These are phyloP conservation scores for Leptographium flavum DNA, from an alignment of 2,329 filamentous ascomycete species.

Conservation along the genomic window DNA sequence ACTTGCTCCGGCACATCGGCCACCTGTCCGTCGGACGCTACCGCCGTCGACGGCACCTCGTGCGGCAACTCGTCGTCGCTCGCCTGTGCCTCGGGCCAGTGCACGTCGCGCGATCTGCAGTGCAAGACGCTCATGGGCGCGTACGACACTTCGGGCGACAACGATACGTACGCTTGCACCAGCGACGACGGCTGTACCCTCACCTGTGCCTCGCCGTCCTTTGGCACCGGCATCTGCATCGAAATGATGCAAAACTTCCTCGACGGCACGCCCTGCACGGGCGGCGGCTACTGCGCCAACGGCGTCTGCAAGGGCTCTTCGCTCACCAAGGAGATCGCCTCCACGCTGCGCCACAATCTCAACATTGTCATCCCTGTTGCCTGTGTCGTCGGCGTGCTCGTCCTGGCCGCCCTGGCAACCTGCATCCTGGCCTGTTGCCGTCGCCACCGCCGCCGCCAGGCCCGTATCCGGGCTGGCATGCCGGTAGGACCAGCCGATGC, in stretches of 20 bases:
- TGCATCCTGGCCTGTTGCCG: slow-evolving; percentile 49
- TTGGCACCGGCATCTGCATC: slow-evolving; percentile 53
- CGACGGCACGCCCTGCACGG: slow-evolving; percentile 75
- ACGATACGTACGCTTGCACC: slow-evolving; percentile 70
- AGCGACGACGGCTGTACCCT: slow-evolving; percentile 53
- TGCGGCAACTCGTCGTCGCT: slow-evolving; percentile 56
- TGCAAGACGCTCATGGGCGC: slow-evolving; percentile 74
- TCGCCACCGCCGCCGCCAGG: slow-evolving; percentile 5
- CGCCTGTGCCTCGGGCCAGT: slow-evolving; percentile 80
- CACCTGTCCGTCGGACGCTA: slow-evolving; percentile 60
- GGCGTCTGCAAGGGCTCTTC: slow-evolving; percentile 63
- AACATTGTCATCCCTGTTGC: slow-evolving; percentile 70
- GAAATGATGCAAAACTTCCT: slow-evolving; percentile 81
- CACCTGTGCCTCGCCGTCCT: slow-evolving; percentile 58
- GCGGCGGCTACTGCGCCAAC: slow-evolving; percentile 65
- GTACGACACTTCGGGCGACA: slow-evolving; percentile 44
- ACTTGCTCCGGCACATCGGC: slow-evolving; percentile 60
- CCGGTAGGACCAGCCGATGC: not conserved
- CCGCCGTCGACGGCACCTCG: slow-evolving; percentile 50
- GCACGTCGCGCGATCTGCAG: slow-evolving; percentile 80
- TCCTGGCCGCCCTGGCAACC: slow-evolving; percentile 53
- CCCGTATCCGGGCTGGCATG: slow-evolving; percentile 1
- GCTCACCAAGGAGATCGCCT: slow-evolving; percentile 53
- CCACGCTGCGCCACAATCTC: slow-evolving; percentile 67
- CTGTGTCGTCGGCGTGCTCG: slow-evolving; percentile 54